phyloP scores from a whole-genome alignment of 1,284 basidiomycete species.

The Moesziomyces globuligerus region DNA sequence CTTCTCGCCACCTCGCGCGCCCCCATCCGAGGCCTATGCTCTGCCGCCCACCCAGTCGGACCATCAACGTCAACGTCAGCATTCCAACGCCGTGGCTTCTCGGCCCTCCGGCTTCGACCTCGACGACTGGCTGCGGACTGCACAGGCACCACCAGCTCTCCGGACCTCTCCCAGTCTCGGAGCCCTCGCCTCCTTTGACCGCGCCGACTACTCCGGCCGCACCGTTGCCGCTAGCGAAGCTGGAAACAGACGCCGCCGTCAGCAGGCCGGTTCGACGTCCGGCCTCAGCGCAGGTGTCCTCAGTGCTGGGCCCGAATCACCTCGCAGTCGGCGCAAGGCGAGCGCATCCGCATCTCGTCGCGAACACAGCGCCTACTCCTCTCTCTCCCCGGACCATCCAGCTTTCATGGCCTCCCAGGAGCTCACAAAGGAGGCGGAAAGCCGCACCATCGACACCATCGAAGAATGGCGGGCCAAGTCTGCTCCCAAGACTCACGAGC shows the following conservation, averaged over 20 bases:
- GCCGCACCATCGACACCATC: conserved; percentile 40
- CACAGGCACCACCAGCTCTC: conserved; percentile 15
- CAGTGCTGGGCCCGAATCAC: conserved; percentile 40
- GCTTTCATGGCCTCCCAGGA: conserved; percentile 36
- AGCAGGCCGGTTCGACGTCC: conserved; percentile 26
- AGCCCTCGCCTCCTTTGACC: conserved; percentile 25
- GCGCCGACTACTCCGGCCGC: conserved; percentile 9
- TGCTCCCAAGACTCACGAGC: background rate
- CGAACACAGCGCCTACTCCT: conserved; percentile 20
- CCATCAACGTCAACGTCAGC: conserved; percentile 16
- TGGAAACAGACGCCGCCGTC: conserved; percentile 29
- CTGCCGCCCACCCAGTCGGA: conserved; percentile 11
- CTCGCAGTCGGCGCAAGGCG: conserved; percentile 29
- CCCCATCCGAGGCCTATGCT: conserved; percentile 8
- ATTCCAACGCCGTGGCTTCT: conserved; percentile 16
- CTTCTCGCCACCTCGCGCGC: conserved; percentile 27
- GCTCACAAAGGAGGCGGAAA: conserved; percentile 35
- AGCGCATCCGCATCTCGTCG: conserved; percentile 18
- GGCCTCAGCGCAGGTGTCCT: conserved; percentile 49
- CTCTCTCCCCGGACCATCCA: conserved; percentile 29
- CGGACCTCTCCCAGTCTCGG: conserved; percentile 39
- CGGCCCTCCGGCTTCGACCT: conserved; percentile 37
- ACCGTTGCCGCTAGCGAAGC: conserved; percentile 42
- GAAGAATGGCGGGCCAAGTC: conserved; percentile 46
- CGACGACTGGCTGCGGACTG: conserved; percentile 36